Evolutionary conservation across 2,329 filamentous ascomycete genomes (phyloP).

Genomic region (Stemphylium lycopersici): DNA sequence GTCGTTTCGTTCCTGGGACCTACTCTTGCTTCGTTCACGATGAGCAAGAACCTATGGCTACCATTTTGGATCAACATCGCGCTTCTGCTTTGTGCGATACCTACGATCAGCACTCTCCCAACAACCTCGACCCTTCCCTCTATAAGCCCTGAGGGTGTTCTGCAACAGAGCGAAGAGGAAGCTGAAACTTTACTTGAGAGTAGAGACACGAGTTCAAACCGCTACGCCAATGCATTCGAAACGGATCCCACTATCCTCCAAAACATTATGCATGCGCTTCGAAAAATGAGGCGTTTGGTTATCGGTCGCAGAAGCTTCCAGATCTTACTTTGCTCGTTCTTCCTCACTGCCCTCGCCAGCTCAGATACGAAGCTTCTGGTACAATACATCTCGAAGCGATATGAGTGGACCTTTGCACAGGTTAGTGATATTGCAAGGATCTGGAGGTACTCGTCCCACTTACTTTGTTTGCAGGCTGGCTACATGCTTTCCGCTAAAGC

Average conservation of each 20-base stretch:
- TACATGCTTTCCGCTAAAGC: constrained; percentile 49
- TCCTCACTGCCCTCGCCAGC: constrained; percentile 46
- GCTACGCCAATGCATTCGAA: constrained; percentile 35
- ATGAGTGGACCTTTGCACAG: constrained; percentile 47
- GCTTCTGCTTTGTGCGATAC: constrained; percentile 36
- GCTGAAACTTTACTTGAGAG: constrained; percentile 30
- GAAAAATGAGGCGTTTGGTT: constrained; percentile 26
- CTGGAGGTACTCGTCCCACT: neutral
- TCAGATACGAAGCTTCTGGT: constrained; percentile 48
- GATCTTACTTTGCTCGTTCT: constrained; percentile 40
- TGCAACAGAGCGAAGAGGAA: constrained; percentile 17
- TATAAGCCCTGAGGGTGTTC: neutral
- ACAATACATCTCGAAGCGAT: constrained; percentile 49
- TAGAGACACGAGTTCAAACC: constrained; percentile 12
- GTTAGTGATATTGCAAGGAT: constrained; percentile 11
- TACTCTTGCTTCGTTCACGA: constrained; percentile 42
- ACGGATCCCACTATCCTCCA: constrained; percentile 19
- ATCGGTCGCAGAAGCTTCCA: constrained; percentile 43
- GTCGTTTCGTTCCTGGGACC: constrained; percentile 45
- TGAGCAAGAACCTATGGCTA: constrained; percentile 45
- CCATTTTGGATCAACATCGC: constrained; percentile 45
- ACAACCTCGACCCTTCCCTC: neutral
- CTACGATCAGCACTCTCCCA: constrained; percentile 32
- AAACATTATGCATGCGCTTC: constrained; percentile 20
- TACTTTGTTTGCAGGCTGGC: constrained; percentile 29